These are phyloP conservation scores for Heritiera fomes DNA, from an alignment of 345 rosid genomes.

Conservation along the genomic window DNA sequence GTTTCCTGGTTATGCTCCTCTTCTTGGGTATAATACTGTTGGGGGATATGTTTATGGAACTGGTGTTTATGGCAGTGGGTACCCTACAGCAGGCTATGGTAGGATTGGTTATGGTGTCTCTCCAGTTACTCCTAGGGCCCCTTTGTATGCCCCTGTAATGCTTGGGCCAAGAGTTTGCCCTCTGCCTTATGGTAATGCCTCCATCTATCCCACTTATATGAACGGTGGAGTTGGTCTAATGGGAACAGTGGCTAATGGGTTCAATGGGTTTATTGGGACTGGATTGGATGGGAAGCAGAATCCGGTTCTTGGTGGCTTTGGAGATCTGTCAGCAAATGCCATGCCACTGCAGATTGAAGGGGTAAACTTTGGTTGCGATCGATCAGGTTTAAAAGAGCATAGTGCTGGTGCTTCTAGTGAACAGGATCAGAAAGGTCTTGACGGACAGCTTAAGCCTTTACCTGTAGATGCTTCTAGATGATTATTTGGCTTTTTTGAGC, in stretches of 20 bases:
- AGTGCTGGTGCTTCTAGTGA: conserved; percentile 23
- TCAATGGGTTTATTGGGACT: conserved; percentile 29
- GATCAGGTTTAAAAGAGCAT: conserved; percentile 23
- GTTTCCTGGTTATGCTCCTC: conserved; percentile 28
- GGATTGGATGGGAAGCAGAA: conserved; percentile 31
- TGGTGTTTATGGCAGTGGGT: conserved; percentile 38
- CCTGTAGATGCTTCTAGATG: conserved; percentile 34
- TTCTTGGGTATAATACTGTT: conserved; percentile 32
- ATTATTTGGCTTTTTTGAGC: conserved; percentile 20
- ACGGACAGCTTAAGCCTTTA: conserved; percentile 28
- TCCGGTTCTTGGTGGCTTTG: conserved; percentile 27
- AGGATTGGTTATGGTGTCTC: conserved; percentile 32
- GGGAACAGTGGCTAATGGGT: conserved; percentile 26
- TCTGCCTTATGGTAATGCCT: conserved; percentile 30
- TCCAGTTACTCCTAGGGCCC: conserved; percentile 34
- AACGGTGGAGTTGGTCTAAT: conserved; percentile 33
- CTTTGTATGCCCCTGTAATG: conserved; percentile 44
- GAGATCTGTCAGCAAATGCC: conserved; percentile 19
- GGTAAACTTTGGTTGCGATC: conserved; percentile 27
- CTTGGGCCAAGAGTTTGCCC: conserved; percentile 36
- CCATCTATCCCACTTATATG: conserved; percentile 40
- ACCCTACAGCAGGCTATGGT: conserved; percentile 37
- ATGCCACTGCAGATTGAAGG: conserved; percentile 27
- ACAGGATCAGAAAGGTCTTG: conserved; percentile 25
- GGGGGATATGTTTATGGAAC: conserved; percentile 40